Percentiles rank a stretch among this genome's conserved stretches.
Evolutionary conservation across 106 monocot genomes (phyloP).

Genomic region (Platanthera zijinensis): DNA sequence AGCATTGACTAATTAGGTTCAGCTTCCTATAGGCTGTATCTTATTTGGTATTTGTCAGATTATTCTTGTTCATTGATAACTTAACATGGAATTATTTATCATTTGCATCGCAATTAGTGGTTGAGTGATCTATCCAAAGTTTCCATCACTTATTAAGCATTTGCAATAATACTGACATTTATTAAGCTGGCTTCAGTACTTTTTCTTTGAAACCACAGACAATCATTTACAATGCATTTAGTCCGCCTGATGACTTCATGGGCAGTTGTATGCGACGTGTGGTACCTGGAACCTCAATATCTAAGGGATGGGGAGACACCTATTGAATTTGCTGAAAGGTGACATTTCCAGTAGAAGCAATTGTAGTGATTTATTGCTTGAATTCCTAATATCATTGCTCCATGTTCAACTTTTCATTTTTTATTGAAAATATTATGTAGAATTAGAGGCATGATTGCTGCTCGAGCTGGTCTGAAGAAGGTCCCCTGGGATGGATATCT

Average conservation of each 20-base stretch:
- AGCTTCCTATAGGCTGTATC: neutral
- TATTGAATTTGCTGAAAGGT: slow-evolving; percentile 99
- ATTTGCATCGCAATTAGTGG: neutral
- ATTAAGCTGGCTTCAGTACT: neutral
- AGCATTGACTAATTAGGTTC: neutral
- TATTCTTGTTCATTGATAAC: neutral
- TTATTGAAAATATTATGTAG: slow-evolving; percentile 23
- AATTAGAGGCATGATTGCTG: slow-evolving; percentile 81
- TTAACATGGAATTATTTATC: neutral
- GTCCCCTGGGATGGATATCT: slow-evolving; percentile 99
- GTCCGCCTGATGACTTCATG: slow-evolving; percentile 94
- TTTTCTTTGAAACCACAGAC: slow-evolving; percentile 29
- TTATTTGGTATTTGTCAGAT: neutral
- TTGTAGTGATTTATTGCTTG: neutral
- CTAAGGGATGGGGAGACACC: slow-evolving; percentile 71
- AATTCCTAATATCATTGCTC: neutral
- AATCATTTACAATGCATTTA: slow-evolving; percentile 95
- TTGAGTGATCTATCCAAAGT: neutral
- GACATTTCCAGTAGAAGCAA: neutral
- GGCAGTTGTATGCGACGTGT: slow-evolving; percentile 99
- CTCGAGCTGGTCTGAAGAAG: slow-evolving; percentile 87
- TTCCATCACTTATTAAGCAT: neutral
- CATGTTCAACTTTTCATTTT: neutral
- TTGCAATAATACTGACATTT: neutral
- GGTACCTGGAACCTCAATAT: slow-evolving; percentile 96